A percentile compares a stretch with the other conserved stretches of the same genome.
These are phyloP conservation scores for Pseudozyma sp. DNA, from an alignment of 1,284 basidiomycete genomes.

Conservation along the genomic window DNA sequence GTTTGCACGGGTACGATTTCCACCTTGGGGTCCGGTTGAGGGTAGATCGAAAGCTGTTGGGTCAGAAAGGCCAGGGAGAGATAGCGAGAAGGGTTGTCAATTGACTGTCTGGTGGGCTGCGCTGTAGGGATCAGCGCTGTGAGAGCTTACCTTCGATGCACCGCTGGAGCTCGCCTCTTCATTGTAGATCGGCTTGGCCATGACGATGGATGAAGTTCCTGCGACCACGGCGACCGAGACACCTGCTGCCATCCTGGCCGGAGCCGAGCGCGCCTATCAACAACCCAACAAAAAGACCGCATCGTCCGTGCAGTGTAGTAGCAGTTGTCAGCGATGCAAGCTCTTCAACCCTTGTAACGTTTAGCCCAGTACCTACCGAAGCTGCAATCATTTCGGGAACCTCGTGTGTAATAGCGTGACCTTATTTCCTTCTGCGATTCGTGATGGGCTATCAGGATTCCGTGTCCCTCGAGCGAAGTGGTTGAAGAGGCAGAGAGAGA, in stretches of 20 bases:
- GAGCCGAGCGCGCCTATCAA: conserved; percentile 20
- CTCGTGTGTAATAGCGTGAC: neutral
- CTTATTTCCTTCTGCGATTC: no score
- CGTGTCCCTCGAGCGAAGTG: neutral
- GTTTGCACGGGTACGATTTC: conserved; percentile 53
- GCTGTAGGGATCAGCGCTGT: no score
- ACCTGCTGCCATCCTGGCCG: conserved; percentile 33
- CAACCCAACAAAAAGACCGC: no score
- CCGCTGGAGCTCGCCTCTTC: conserved; percentile 30
- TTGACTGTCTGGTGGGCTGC: no score
- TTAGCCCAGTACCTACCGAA: conserved; percentile 20
- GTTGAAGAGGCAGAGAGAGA: no score
- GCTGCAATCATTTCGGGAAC: conserved; percentile 30
- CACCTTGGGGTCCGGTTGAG: conserved; percentile 41
- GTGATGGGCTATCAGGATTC: neutral
- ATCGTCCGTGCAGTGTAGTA: neutral
- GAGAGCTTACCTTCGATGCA: conserved; percentile 30
- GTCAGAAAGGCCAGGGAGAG: neutral
- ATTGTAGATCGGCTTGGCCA: conserved; percentile 34
- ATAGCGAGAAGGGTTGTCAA: neutral
- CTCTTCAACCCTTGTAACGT: no score
- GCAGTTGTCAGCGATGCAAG: no score
- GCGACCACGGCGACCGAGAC: conserved; percentile 23
- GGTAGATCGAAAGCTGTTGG: conserved; percentile 56
- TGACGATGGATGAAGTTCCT: conserved; percentile 23